These are phyloP conservation scores for Syncephalastrum contaminatum DNA, from an alignment of 371 early-diverging fungal species.

Conservation along the genomic window DNA sequence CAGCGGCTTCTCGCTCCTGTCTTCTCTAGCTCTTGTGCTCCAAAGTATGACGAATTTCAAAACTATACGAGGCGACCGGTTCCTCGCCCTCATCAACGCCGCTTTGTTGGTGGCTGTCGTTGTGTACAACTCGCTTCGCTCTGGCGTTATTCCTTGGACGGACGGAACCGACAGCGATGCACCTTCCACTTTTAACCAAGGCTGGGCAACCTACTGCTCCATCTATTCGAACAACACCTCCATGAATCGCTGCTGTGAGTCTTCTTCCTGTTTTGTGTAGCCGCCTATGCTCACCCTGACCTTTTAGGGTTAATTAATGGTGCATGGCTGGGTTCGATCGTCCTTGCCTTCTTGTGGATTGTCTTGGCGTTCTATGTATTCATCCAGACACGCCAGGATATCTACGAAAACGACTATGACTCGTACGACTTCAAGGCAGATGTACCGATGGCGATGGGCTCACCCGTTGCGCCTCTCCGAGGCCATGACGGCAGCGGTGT, in stretches of 20 bases:
- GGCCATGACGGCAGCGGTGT: no score
- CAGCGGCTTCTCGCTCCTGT: slow-evolving; percentile 32
- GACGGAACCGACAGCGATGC: slow-evolving; percentile 5
- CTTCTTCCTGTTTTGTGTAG: neutral
- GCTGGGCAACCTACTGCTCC: slow-evolving; percentile 28
- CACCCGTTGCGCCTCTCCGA: neutral
- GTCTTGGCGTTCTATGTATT: slow-evolving; percentile 16
- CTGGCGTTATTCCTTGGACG: slow-evolving; percentile 34
- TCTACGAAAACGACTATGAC: slow-evolving; percentile 27
- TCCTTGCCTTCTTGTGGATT: slow-evolving; percentile 20
- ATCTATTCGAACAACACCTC: slow-evolving; percentile 11
- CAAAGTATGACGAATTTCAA: slow-evolving; percentile 17
- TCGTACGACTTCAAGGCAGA: slow-evolving; percentile 24
- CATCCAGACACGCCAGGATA: slow-evolving; percentile 21
- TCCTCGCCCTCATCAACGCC: slow-evolving; percentile 25
- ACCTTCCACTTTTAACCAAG: slow-evolving; percentile 10
- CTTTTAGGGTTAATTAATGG: slow-evolving; percentile 27
- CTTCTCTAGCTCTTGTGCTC: slow-evolving; percentile 23
- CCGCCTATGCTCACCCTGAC: neutral
- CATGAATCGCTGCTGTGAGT: slow-evolving; percentile 40
- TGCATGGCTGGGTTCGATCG: slow-evolving; percentile 20
- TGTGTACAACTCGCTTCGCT: slow-evolving; percentile 30
- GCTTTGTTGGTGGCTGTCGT: slow-evolving; percentile 28
- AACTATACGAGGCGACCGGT: slow-evolving; percentile 24
- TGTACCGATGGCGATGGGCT: slow-evolving; percentile 25